phyloP scores from a whole-genome alignment of 176 grass and related monocot genomes.

The Alopecurus myosuroides region DNA sequence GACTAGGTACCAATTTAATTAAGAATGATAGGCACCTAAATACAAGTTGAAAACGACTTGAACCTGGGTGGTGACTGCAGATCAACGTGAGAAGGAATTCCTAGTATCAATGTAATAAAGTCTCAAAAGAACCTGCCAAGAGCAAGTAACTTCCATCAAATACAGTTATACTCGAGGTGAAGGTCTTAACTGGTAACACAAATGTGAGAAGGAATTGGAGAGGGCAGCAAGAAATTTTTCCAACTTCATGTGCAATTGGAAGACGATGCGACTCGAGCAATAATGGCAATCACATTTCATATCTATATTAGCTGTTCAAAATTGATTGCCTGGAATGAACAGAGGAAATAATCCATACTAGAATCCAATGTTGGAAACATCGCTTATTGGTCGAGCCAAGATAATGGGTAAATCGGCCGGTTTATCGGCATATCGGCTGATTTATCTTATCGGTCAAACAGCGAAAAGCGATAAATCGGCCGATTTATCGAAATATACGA shows the following conservation, averaged over 20 bases:
- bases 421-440: no score
- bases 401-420: no score
- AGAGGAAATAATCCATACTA: neutral
- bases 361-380: no score
- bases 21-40: neutral
- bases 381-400: no score
- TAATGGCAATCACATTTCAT: neutral
- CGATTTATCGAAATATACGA: no score
- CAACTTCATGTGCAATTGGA: neutral
- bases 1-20: neutral
- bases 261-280: neutral
- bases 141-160: neutral
- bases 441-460: no score
- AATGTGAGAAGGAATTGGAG: neutral
- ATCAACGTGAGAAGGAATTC: no score
- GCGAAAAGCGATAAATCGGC: no score
- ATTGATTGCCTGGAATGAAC: neutral
- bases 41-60: neutral
- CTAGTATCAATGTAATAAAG: neutral
- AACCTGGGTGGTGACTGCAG: neutral
- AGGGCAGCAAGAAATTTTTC: neutral
- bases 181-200: neutral
- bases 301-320: neutral
- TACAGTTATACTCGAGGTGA: neutral
- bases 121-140: neutral